Conservation (phyloP, 306 rosid genomes). For the Morella rubra region DNA sequence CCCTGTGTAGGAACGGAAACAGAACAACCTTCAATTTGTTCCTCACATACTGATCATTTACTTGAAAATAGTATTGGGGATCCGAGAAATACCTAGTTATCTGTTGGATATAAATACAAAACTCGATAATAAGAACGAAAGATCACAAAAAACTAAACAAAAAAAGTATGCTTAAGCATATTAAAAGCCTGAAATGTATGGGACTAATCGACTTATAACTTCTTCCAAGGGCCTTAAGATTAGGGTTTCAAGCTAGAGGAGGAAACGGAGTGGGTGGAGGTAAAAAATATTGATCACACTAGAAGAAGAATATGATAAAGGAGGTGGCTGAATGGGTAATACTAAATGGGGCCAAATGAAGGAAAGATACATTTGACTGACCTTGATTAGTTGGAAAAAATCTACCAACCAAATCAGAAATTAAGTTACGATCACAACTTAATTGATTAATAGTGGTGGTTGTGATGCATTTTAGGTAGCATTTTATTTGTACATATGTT, state of each 20-base stretch:
- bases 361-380: not conserved
- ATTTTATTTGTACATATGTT: not conserved
- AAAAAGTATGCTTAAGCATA: not conserved
- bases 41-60: constrained; percentile 89
- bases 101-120: constrained; percentile 43
- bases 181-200: not conserved
- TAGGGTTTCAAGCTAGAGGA: not conserved
- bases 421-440: not conserved
- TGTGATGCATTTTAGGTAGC: not conserved
- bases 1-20: constrained; percentile 95
- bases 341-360: not conserved
- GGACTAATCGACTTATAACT: not conserved
- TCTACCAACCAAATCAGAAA: not conserved
- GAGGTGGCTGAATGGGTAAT: not conserved
- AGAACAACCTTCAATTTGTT: constrained; percentile 97
- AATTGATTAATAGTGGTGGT: not conserved
- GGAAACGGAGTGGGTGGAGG: not conserved
- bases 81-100: constrained; percentile 89
- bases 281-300: not conserved
- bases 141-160: not conserved
- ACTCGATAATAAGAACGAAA: constrained; percentile 8
- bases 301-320: not conserved
- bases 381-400: not conserved
- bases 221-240: not conserved
- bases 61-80: constrained; percentile 98